Evolutionary conservation across 768 basidiomycete genomes (phyloP).

Genomic region (Pleurotus sapidus): DNA sequence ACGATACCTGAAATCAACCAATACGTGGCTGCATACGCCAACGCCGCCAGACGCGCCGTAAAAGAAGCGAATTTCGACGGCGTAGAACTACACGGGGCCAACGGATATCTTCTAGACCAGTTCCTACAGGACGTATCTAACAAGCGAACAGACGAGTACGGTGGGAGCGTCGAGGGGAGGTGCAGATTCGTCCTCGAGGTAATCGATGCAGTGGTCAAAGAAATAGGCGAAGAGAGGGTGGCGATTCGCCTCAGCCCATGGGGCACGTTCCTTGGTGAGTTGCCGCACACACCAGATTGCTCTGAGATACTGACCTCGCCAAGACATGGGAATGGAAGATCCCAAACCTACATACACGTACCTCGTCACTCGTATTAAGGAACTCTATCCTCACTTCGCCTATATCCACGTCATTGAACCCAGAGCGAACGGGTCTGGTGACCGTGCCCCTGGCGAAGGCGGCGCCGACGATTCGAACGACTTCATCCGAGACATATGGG

Average conservation of each 20-base stretch:
- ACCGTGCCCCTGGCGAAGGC: neutral
- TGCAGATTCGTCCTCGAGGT: conserved; percentile 46
- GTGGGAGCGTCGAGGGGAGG: conserved; percentile 49
- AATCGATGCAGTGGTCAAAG: conserved; percentile 36
- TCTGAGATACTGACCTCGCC: neutral
- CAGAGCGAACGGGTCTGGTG: neutral
- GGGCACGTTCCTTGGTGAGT: conserved; percentile 28
- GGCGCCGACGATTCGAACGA: conserved; percentile 18
- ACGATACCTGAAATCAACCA: conserved; percentile 37
- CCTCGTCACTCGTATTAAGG: conserved; percentile 28
- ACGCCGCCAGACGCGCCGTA: conserved; percentile 43
- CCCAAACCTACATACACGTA: conserved; percentile 38
- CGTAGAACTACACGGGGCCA: conserved; percentile 25
- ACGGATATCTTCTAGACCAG: conserved; percentile 38
- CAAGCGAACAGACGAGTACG: conserved; percentile 48
- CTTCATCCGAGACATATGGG: conserved; percentile 27
- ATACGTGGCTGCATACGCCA: conserved; percentile 36
- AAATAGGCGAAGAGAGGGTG: conserved; percentile 41
- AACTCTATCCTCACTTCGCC: conserved; percentile 30
- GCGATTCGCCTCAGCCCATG: conserved; percentile 49
- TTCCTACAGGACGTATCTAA: conserved; percentile 43
- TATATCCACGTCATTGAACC: conserved; percentile 38
- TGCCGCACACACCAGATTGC: neutral
- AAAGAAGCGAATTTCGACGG: conserved; percentile 54
- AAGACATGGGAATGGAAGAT: conserved; percentile 37